Conservation (phyloP, 495 filamentous ascomycete genomes). For the Daldinia loculata region DNA sequence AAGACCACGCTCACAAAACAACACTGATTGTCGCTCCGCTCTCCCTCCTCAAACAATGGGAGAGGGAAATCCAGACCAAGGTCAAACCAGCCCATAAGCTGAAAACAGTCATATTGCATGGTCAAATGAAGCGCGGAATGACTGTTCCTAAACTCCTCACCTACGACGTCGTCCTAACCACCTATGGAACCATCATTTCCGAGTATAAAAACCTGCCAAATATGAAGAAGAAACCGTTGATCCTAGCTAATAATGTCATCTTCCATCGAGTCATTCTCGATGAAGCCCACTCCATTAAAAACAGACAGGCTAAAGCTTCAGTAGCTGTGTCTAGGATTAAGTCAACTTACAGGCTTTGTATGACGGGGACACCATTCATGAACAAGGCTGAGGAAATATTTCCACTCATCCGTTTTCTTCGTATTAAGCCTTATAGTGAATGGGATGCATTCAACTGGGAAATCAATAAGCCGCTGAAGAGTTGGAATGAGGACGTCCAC, state of each 20-base stretch:
- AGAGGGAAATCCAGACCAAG: conserved; percentile 80
- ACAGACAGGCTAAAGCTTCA: conserved; percentile 72
- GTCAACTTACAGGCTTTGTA: conserved; percentile 77
- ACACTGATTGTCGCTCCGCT: conserved; percentile 90
- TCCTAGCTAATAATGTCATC: conserved; percentile 69
- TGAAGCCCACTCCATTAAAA: conserved; percentile 96
- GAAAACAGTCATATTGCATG: conserved; percentile 73
- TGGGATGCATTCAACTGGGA: conserved; percentile 63
- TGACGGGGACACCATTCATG: conserved; percentile 96
- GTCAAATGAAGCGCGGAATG: conserved; percentile 52
- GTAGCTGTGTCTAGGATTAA: conserved; percentile 68
- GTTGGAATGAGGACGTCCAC: conserved; percentile 40
- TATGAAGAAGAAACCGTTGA: conserved; percentile 25
- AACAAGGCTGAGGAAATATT: conserved; percentile 86
- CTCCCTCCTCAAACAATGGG: conserved; percentile 89
- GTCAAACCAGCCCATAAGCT: conserved; percentile 67
- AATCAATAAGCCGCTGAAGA: conserved; percentile 44
- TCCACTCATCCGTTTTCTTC: conserved; percentile 81
- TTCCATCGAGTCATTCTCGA: conserved; percentile 92
- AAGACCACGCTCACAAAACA: conserved; percentile 65
- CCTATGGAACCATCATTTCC: conserved; percentile 79
- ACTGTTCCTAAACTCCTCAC: conserved; percentile 68
- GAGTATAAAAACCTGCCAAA: conserved; percentile 66
- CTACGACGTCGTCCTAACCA: conserved; percentile 89
- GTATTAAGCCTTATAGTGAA: conserved; percentile 80